phyloP scores from a whole-genome alignment of 2,329 filamentous ascomycete genomes.

The Hymenoscyphus occultus region DNA sequence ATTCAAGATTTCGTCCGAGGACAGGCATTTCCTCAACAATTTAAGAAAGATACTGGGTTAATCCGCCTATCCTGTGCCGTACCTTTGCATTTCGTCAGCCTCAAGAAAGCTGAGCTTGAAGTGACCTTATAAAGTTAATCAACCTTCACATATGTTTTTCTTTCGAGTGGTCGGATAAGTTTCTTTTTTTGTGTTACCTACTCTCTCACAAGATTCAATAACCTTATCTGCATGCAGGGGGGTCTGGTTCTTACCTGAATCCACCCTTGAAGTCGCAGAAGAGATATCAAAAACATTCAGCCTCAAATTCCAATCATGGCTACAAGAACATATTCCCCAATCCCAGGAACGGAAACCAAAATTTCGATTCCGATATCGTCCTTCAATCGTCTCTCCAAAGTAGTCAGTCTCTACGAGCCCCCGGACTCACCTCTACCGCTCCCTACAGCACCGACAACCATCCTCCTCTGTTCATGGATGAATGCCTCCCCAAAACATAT shows the following conservation, averaged over 20 bases:
- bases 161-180: background rate
- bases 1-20: background rate
- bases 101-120: background rate
- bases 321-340: background rate
- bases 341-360: slow-evolving; percentile 16
- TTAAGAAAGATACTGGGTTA: background rate
- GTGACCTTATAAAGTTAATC: background rate
- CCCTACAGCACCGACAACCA: slow-evolving; percentile 33
- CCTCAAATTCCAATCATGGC: background rate
- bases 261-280: background rate
- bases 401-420: slow-evolving; percentile 26
- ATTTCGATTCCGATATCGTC: slow-evolving; percentile 21
- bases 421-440: slow-evolving; percentile 1
- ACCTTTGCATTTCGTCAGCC: background rate
- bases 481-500: slow-evolving; percentile 54
- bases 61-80: background rate
- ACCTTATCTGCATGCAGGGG: background rate
- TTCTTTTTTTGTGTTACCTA: background rate
- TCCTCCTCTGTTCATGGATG: slow-evolving; percentile 57
- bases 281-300: background rate
- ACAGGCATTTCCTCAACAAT: background rate
- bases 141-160: background rate
- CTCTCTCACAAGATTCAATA: background rate
- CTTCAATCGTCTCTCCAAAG: slow-evolving; percentile 27
- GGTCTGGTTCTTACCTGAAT: background rate